phyloP scores from a whole-genome alignment of 495 filamentous ascomycete species.

The Neurospora terricola region DNA sequence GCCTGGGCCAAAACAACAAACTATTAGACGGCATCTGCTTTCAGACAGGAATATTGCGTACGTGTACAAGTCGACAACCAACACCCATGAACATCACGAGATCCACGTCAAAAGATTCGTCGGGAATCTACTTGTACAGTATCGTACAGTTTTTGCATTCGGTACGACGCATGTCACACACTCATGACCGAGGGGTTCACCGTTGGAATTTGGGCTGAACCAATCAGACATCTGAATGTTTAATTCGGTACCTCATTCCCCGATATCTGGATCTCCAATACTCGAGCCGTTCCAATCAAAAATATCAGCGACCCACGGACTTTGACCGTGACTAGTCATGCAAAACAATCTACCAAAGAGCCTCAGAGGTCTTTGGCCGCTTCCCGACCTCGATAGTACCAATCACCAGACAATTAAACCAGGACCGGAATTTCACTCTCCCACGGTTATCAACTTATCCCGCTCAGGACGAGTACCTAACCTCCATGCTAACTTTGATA shows the following conservation, averaged over 20 bases:
- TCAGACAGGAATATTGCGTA: not conserved
- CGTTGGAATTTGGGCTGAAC: not conserved
- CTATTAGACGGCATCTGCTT: not conserved
- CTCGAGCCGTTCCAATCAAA: not conserved
- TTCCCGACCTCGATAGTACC: not conserved
- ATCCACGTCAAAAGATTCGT: too few relatives aligned
- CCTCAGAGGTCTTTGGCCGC: not conserved
- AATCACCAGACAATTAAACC: not conserved
- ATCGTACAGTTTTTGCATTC: not conserved
- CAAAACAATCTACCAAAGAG: not conserved
- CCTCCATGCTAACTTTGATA: not conserved
- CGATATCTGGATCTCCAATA: not conserved
- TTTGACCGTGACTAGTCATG: not conserved
- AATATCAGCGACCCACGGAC: not conserved
- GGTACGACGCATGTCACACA: not conserved
- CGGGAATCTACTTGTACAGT: not conserved
- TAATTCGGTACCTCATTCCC: not conserved
- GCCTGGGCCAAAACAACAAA: not conserved
- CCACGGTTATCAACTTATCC: not conserved
- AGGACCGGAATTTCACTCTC: not conserved
- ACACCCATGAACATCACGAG: not conserved
- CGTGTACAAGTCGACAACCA: not conserved
- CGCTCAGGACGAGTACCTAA: not conserved
- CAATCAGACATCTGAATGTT: not conserved
- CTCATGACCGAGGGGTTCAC: not conserved